Evolutionary conservation across 345 rosid species (phyloP), one percentile per base, ranked within the genome.

Genomic region (Murraya paniculata): DNA sequence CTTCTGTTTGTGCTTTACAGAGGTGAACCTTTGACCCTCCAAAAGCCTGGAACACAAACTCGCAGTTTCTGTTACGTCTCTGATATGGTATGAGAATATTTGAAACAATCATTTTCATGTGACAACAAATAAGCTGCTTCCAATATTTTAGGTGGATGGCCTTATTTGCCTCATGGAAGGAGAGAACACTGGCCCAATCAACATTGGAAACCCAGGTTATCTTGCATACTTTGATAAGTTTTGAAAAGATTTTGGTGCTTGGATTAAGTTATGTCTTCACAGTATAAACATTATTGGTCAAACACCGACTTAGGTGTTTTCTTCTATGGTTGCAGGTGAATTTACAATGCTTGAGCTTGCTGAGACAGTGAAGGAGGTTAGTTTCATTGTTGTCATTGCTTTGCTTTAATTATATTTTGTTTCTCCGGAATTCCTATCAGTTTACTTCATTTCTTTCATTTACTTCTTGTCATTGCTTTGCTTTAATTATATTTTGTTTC

Each of bases 41-140:
- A 96, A 85, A 83, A 87, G 78, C 99, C 99, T 3, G 99, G 99
- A 79, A 90, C 97, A 10, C 99, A 96, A 78, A 96, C 98, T 25
- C 98, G 99, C 76, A 96, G 99, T 76, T 96, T 96, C 88, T 96
- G 99, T 77, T 96, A 87, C 68, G 97, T 96, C 30, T 91, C 98
- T 74, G 99, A 96, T 88, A 90, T 96, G 97, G 99, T 92, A 84
- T 5, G 84, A 31, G 39, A 38, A 21, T 64, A 48, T 5, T 6
- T 22, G 39, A 25, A 21, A 21, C 22, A 58, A 25, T 33, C 18
- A 7, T 65, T 30, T 22, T 53, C 33, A 22, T 53, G 30, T 27
- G 31, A 25, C 64, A 16, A 45, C 70, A 30, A 45, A 53, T 27
- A 30, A 9, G 58, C 48, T 33, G 28, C 14, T 48, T 69, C 39